phyloP scores from a whole-genome alignment of 805 yeast species.

The Schwanniomyces pseudopolymorphus region DNA sequence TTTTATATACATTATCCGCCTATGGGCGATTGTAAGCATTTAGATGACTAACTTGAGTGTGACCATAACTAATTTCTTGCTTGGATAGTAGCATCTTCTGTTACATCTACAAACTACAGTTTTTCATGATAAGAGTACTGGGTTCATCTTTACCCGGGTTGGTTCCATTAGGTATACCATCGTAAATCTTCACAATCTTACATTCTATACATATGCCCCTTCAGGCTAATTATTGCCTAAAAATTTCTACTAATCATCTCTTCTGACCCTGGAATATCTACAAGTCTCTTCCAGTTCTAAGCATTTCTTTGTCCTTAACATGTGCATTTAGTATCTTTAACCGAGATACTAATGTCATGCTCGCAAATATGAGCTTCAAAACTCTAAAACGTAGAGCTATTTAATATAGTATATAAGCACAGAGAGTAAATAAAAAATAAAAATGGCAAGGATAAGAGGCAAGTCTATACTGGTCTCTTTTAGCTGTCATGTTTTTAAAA shows the following conservation, averaged over 20 bases:
- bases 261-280: neutral
- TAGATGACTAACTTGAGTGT: neutral
- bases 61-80: neutral
- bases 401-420: neutral
- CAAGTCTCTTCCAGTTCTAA: neutral
- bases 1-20: slow-evolving; percentile 1
- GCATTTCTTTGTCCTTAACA: neutral
- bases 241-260: neutral
- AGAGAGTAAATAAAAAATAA: neutral
- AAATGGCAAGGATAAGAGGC: neutral
- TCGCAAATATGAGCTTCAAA: neutral
- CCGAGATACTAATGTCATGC: neutral
- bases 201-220: neutral
- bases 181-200: neutral
- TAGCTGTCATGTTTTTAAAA: no score
- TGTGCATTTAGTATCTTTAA: neutral
- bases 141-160: neutral
- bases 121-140: neutral
- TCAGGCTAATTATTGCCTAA: neutral
- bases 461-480: no score
- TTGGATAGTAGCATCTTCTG: neutral
- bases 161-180: neutral
- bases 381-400: neutral
- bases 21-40: neutral
- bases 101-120: neutral